phyloP scores from a whole-genome alignment of 202 grass and related monocot species.

The Hordeum pubiflorum region DNA sequence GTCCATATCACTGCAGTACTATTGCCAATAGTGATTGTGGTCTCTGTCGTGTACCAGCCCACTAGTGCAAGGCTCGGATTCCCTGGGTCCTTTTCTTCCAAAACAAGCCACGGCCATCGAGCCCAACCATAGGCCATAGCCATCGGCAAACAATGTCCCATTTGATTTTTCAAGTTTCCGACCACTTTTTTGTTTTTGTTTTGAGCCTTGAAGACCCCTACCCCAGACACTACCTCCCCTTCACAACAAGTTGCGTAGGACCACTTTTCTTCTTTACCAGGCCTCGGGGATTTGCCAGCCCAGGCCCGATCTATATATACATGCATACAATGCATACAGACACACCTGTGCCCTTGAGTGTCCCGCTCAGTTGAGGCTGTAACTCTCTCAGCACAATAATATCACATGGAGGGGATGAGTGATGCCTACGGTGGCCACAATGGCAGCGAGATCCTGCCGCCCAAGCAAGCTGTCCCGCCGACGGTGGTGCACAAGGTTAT shows the following conservation, averaged over 20 bases:
- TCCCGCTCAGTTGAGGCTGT: neutral
- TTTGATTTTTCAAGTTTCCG: too few relatives aligned
- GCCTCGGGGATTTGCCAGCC: neutral
- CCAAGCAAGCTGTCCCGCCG: neutral
- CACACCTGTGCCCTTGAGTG: neutral
- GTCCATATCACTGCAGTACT: too few relatives aligned
- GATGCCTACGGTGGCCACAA: slow-evolving; percentile 37
- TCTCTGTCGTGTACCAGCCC: too few relatives aligned
- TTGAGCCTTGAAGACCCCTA: too few relatives aligned
- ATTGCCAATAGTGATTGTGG: too few relatives aligned
- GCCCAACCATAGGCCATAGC: too few relatives aligned
- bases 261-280: slow-evolving; percentile 26
- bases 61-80: too few relatives aligned
- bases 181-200: too few relatives aligned
- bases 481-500: slow-evolving; percentile 58
- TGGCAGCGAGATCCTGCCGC: neutral
- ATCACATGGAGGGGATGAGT: slow-evolving; percentile 40
- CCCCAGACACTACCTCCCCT: too few relatives aligned
- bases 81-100: too few relatives aligned
- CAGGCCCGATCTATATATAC: neutral
- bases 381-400: neutral
- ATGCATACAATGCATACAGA: neutral
- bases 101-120: too few relatives aligned
- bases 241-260: slow-evolving; percentile 15
- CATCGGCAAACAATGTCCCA: too few relatives aligned